phyloP scores from a whole-genome alignment of 129 eudicot genomes.

The Tagetes patula region DNA sequence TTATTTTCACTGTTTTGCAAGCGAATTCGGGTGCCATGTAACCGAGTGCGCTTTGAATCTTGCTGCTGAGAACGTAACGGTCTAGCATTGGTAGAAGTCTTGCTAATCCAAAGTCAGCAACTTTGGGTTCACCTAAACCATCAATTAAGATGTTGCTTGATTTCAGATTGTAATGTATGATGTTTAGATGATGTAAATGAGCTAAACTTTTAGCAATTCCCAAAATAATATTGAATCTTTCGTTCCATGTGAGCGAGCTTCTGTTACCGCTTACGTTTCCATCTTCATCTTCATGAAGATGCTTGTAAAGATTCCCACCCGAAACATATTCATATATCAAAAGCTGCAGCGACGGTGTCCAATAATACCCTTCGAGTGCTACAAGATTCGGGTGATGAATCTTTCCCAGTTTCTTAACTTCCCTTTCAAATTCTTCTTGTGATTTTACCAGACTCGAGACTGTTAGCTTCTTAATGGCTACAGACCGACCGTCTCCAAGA shows the following conservation, averaged over 20 bases:
- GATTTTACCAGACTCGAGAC: constrained; percentile 92
- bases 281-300: constrained; percentile 71
- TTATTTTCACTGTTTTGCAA: constrained; percentile 80
- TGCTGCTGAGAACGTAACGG: constrained; percentile 81
- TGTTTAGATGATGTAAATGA: constrained; percentile 70
- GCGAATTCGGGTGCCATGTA: constrained; percentile 99
- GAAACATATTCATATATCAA: constrained; percentile 78
- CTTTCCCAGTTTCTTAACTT: constrained; percentile 77
- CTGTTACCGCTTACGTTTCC: constrained; percentile 25
- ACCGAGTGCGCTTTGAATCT: constrained; percentile 93
- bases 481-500: constrained; percentile 75
- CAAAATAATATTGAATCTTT: constrained; percentile 64
- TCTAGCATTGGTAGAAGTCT: constrained; percentile 83
- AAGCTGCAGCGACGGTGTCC: constrained; percentile 94
- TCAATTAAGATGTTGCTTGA: constrained; percentile 86
- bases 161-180: constrained; percentile 86
- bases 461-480: constrained; percentile 88
- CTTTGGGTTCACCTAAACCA: constrained; percentile 68
- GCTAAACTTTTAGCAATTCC: constrained; percentile 85
- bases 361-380: constrained; percentile 82
- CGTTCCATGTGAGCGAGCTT: constrained; percentile 78
- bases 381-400: constrained; percentile 77
- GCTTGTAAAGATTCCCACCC: constrained; percentile 81
- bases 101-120: constrained; percentile 86
- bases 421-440: constrained; percentile 88